Base-by-base conservation (phyloP, 306 rosid genomes). In the Cicer judaicum region DNA sequence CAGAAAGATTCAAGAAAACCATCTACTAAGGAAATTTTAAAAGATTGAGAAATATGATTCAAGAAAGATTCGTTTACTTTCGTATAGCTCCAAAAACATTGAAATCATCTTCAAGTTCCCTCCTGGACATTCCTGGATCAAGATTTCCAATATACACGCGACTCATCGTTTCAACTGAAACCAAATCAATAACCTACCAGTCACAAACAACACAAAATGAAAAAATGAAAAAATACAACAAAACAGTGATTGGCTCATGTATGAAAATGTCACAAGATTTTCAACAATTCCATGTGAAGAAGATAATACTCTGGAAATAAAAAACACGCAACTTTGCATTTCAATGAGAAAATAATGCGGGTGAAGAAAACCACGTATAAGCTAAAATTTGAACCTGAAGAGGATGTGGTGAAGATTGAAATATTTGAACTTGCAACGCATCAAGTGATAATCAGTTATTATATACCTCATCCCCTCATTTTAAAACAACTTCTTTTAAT, bases 21-120 rank as follows among this genome's bases (percentile, higher is more conserved):
- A 52, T 40, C 24, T 5, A n/a, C 15, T 8, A 11, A 4, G 7
- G 36, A 76, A 76, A 76, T 46, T 42, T 40, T 13, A 39, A 72
- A 41, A 36, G 5, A 10, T n/a, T 47, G 10, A 70, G 8, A 29
- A 73, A 38, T 50, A 21, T 19, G 47, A 42, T 10, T 18, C 48
- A 62, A 21, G 21, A 21, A 66, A 14, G 1, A 16, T 64, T 50
- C 0, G 1, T 7, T 7, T 85, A 94, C 99, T 97, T 94, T 74
- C 96, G 83, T 3, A 94, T 92, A 77, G 89, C 95, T 84, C 99
- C 99, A 73, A 88, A 94, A 21, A 80, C 88, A 67, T 88, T 97
- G 76, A 94, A 94, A 76, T 92, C 99, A 55, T 92, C 97, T 78
- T 94, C 99, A 7, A 94, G 96, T 15, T 94, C 98, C 44, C 96